phyloP scores from a whole-genome alignment of 106 monocot genomes.

The Apostasia ramifera region DNA sequence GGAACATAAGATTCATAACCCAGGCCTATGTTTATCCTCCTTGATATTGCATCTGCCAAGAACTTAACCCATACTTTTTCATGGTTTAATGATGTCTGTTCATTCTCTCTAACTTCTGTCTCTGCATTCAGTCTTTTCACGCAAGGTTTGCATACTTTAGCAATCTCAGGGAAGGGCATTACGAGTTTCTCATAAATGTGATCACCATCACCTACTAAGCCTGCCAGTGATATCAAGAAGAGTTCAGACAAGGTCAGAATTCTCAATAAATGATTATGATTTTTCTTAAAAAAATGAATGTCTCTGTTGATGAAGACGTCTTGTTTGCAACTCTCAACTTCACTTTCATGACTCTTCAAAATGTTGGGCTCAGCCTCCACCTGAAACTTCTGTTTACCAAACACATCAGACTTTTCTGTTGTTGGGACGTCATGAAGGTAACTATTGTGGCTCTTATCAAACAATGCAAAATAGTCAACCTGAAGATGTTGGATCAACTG shows the following conservation, averaged over 20 bases:
- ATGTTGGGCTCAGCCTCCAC: background rate
- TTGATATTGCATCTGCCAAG: conserved; percentile 35
- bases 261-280: conserved; percentile 33
- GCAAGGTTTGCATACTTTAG: conserved; percentile 9
- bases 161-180: conserved; percentile 24
- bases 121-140: conserved; percentile 5
- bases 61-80: conserved; percentile 58
- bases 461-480: conserved; percentile 18
- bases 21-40: conserved; percentile 11
- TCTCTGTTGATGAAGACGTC: conserved; percentile 4
- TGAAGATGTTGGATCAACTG: conserved; percentile 66
- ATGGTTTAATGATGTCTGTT: background rate
- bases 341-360: conserved; percentile 9
- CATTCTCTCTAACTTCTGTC: conserved; percentile 11
- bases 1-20: background rate
- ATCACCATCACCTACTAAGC: conserved; percentile 57
- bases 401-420: background rate
- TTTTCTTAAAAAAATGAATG: conserved; percentile 7
- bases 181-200: conserved; percentile 40
- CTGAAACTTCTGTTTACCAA: background rate
- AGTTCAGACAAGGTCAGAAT: conserved; percentile 66
- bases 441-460: conserved; percentile 3
- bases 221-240: conserved; percentile 69
- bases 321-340: conserved; percentile 7
- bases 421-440: background rate